phyloP scores from a whole-genome alignment of 768 basidiomycete genomes.

The Termitomyces bulborhizus region DNA sequence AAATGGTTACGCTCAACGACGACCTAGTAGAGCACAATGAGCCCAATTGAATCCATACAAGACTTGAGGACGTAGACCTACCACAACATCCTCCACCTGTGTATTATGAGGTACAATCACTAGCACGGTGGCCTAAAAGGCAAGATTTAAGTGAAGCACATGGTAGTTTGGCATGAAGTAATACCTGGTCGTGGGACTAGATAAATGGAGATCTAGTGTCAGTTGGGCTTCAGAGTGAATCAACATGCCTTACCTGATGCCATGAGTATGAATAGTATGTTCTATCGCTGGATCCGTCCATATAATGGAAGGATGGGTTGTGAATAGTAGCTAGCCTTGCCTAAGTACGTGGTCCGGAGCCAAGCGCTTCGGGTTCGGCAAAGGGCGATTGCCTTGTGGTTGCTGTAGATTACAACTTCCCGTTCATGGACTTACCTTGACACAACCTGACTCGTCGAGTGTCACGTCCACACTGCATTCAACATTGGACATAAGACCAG shows the following conservation, averaged over 20 bases:
- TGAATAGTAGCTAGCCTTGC: not conserved
- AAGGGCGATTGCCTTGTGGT: not conserved
- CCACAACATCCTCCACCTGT: slow-evolving; percentile 65
- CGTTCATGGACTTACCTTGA: not conserved
- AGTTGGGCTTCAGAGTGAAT: slow-evolving; percentile 10
- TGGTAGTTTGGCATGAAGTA: slow-evolving; percentile 9
- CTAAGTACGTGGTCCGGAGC: slow-evolving; percentile 1
- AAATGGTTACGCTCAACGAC: slow-evolving; percentile 66
- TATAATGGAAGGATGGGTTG: slow-evolving; percentile 13
- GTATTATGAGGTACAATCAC: slow-evolving; percentile 69
- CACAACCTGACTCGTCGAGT: not conserved
- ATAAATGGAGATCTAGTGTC: slow-evolving; percentile 14
- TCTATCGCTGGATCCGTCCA: slow-evolving; percentile 34
- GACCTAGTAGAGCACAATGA: slow-evolving; percentile 38
- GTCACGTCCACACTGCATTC: not conserved
- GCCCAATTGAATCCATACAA: not conserved
- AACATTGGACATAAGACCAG: not conserved
- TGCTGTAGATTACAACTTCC: too few relatives aligned
- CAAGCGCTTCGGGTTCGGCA: not conserved
- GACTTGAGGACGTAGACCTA: slow-evolving; percentile 16
- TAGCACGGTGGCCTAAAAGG: slow-evolving; percentile 63
- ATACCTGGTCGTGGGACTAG: slow-evolving; percentile 86
- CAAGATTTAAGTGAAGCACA: slow-evolving; percentile 8
- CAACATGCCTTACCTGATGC: slow-evolving; percentile 60
- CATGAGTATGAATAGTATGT: slow-evolving; percentile 62